Percentiles rank a stretch among this genome's conserved stretches.
phyloP scores from a whole-genome alignment of 164 flowering plant genomes.

The Aristolochia contorta region DNA sequence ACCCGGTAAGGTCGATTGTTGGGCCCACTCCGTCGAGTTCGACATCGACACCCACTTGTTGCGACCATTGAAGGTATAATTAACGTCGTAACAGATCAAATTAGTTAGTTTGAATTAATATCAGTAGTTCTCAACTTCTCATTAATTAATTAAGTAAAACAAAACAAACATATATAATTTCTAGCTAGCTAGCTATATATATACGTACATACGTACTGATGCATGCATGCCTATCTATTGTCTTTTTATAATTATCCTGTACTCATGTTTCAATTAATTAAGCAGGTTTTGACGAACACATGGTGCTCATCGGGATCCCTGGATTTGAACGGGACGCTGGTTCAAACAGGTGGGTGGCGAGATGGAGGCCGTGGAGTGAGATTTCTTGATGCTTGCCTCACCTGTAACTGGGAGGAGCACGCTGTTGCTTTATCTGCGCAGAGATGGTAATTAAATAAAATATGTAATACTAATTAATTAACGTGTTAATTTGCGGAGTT shows the following conservation, averaged over 20 bases:
- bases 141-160: no score
- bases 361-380: slow-evolving; percentile 44
- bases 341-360: slow-evolving; percentile 59
- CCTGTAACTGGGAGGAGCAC: slow-evolving; percentile 48
- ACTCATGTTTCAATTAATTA: no score
- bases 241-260: no score
- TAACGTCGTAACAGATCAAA: no score
- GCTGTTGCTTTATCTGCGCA: slow-evolving; percentile 22
- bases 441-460: slow-evolving; percentile 65
- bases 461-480: no score
- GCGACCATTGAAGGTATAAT: slow-evolving; percentile 41
- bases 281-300: slow-evolving; percentile 43
- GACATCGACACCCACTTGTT: slow-evolving; percentile 25
- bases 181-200: no score
- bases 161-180: no score
- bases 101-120: no score
- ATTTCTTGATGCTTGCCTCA: slow-evolving; percentile 22
- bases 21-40: slow-evolving; percentile 51
- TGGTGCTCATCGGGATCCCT: slow-evolving; percentile 92
- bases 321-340: slow-evolving; percentile 36
- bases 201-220: no score
- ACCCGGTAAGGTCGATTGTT: slow-evolving; percentile 35
- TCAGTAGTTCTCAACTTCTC: no score
- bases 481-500: no score
- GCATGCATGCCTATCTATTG: no score